These are phyloP conservation scores for Thalassiosira delicatula DNA, from an alignment of 352 stramenopile genomes.

Conservation along the genomic window DNA sequence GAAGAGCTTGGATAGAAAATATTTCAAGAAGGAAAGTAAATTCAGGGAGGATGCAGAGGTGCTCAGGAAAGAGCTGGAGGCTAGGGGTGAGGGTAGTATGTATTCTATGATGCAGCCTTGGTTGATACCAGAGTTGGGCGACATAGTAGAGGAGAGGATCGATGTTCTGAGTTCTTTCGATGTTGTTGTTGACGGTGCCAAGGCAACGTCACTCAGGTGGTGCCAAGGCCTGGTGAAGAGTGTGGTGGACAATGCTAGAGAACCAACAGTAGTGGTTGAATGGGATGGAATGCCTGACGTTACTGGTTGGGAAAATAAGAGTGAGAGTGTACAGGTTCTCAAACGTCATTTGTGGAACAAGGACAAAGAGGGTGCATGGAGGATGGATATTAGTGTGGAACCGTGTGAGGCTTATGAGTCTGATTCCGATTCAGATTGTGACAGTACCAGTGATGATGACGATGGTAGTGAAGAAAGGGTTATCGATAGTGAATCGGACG, in stretches of 20 bases:
- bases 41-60: not conserved
- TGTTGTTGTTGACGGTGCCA: not conserved
- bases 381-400: not conserved
- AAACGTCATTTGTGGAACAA: not conserved
- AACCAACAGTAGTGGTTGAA: not conserved
- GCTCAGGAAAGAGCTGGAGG: not conserved
- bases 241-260: not conserved
- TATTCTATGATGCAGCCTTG: not conserved
- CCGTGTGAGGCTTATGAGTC: too few species aligned
- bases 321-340: not conserved
- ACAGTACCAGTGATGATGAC: too few species aligned
- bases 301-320: not conserved
- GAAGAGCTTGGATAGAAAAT: not conserved
- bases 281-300: not conserved
- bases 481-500: too few species aligned
- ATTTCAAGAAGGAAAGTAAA: not conserved
- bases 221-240: not conserved
- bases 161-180: not conserved
- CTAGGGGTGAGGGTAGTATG: not conserved
- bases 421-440: too few species aligned
- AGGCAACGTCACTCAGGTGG: not conserved
- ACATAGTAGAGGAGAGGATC: not conserved
- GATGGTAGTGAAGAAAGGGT: too few species aligned
- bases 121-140: not conserved
- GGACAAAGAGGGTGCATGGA: not conserved